Conservation (phyloP, 164 flowering plant species). For the Berberis thunbergii region DNA sequence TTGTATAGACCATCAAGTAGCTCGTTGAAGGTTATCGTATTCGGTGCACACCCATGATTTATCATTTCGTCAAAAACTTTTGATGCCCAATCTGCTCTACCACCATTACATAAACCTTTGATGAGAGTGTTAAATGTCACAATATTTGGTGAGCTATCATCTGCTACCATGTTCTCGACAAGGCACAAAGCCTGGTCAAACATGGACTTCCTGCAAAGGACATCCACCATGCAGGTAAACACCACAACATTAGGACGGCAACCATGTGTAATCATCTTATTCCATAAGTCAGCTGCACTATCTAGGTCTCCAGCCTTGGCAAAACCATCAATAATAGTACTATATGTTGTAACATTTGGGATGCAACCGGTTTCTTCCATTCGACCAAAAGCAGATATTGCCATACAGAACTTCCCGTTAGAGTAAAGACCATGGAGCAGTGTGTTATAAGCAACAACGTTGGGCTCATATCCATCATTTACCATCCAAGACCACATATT, state of each 20-base stretch:
- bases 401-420: constrained; percentile 30
- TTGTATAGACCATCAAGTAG: constrained; percentile 51
- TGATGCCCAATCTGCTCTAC: constrained; percentile 50
- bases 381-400: constrained; percentile 30
- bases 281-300: constrained; percentile 68
- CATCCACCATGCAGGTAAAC: constrained; percentile 76
- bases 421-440: constrained; percentile 58
- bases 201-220: constrained; percentile 51
- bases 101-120: constrained; percentile 49
- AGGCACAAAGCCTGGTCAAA: constrained; percentile 51
- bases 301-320: constrained; percentile 47
- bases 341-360: constrained; percentile 60
- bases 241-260: constrained; percentile 73
- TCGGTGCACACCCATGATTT: constrained; percentile 43
- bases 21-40: constrained; percentile 59
- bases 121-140: constrained; percentile 58
- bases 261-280: constrained; percentile 54
- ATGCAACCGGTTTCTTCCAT: constrained; percentile 41
- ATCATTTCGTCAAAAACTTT: constrained; percentile 47
- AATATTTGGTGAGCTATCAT: constrained; percentile 57
- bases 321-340: constrained; percentile 54
- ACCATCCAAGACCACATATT: constrained; percentile 45
- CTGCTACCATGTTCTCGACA: constrained; percentile 44
- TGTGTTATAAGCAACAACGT: constrained; percentile 46
- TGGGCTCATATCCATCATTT: constrained; percentile 39